Evolutionary conservation across 2,329 filamentous ascomycete species (phyloP), one percentile per base, ranked within the genome.

Genomic region (Rhexocercosporidium sp.): DNA sequence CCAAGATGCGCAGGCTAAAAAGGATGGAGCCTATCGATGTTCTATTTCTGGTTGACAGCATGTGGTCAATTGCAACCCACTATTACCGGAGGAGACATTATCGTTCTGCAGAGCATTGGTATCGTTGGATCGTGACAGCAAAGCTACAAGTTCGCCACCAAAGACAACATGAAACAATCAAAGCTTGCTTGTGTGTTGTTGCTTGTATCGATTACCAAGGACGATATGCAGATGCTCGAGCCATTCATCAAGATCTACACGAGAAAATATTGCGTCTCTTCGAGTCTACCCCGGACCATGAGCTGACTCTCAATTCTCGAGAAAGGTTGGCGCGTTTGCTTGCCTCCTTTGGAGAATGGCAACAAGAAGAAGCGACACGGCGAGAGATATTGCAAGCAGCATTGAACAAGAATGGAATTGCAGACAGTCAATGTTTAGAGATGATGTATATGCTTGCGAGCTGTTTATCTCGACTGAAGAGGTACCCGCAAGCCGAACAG

Each of bases 61-160:
- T 67, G 61, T 18, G 29, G 29, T 29, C 34, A 8, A 62, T 47
- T 46, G 65, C 61, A 11, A 1, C 27, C 11, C 39, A n/a, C 1
- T 44, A 64, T n/a, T 62, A 29, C 18, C 0, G 14, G 18, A 6
- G 14, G 5, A 4, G 2, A 0, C 8, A 54, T 41, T 41, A 51
- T 16, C 18, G 8, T 0, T 2, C 27, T 34, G 61, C 61, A 22
- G 61, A 64, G 41, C 14, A 8, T n/a, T 67, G 65, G 65, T 67
- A 61, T 41, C 65, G 65, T n/a, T 37, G 56, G 7, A 46, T 67
- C 2, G 61, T 67, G 37, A 61, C 29, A 11, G 47, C 54, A 27
- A 64, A 61, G 34, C 54, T 41, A 41, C 22, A 37, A 3, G 22
- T 49, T n/a, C 56, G 25, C 11, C 53, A 29, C 16, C 34, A 54